Conservation (phyloP, 345 rosid genomes). For the Crucihimalaya himalaica region DNA sequence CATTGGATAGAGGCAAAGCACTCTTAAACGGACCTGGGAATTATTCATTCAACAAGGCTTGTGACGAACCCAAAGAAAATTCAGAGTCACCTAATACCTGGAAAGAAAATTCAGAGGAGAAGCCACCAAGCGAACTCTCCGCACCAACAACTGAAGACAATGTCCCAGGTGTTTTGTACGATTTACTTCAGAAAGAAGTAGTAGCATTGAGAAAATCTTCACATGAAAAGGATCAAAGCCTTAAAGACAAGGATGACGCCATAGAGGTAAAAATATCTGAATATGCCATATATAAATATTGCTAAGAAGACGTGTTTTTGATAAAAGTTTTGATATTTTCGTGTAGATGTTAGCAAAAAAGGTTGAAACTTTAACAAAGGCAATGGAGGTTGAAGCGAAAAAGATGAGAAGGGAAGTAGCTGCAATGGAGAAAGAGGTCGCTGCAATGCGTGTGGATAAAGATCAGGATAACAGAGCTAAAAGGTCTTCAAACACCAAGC, state of each 20-base stretch:
- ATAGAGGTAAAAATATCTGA: constrained; percentile 62
- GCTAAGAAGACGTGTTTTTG: neutral
- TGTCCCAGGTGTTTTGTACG: constrained; percentile 83
- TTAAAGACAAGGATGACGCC: constrained; percentile 99
- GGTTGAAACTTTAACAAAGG: constrained; percentile 93
- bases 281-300: constrained; percentile 18
- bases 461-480: constrained; percentile 85
- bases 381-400: constrained; percentile 99
- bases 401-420: constrained; percentile 99
- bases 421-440: constrained; percentile 98
- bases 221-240: constrained; percentile 96
- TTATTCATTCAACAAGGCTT: constrained; percentile 71
- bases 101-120: constrained; percentile 48
- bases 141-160: constrained; percentile 51
- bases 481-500: constrained; percentile 64
- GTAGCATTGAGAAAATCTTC: constrained; percentile 80
- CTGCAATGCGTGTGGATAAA: constrained; percentile 94
- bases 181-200: constrained; percentile 93
- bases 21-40: constrained; percentile 75
- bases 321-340: constrained; percentile 19
- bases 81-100: constrained; percentile 42
- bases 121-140: constrained; percentile 50
- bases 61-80: constrained; percentile 64
- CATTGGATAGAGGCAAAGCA: constrained; percentile 70
- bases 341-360: constrained; percentile 89